phyloP scores from a whole-genome alignment of 306 rosid genomes.

The Ziziphus jujuba region DNA sequence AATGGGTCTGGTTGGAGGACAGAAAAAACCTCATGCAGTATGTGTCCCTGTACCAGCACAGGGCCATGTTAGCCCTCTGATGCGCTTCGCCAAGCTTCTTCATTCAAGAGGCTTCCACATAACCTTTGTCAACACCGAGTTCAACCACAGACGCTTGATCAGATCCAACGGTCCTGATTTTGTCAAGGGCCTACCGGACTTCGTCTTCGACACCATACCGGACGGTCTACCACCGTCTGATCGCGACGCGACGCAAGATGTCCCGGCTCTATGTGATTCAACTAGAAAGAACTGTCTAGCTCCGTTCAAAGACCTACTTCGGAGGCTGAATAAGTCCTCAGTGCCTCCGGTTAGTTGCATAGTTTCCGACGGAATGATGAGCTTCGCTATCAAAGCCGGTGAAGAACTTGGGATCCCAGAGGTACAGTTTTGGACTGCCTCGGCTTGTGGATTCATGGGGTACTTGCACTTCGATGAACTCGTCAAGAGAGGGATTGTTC shows the following conservation, averaged over 20 bases:
- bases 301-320: constrained; percentile 29
- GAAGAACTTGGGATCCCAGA: constrained; percentile 23
- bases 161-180: not conserved
- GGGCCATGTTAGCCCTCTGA: constrained; percentile 33
- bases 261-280: constrained; percentile 15
- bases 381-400: constrained; percentile 21
- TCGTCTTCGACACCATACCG: constrained; percentile 26
- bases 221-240: constrained; percentile 25
- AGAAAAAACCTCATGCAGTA: constrained; percentile 17
- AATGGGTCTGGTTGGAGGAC: not conserved
- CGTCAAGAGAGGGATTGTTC: constrained; percentile 25
- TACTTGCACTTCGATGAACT: constrained; percentile 18
- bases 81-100: constrained; percentile 19
- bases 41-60: constrained; percentile 24
- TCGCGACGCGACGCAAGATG: constrained; percentile 24
- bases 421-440: constrained; percentile 36
- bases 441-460: constrained; percentile 35
- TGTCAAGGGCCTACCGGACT: constrained; percentile 19
- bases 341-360: constrained; percentile 28
- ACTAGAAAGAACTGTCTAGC: constrained; percentile 15
- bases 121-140: constrained; percentile 28
- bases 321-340: constrained; percentile 10
- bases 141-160: constrained; percentile 13
- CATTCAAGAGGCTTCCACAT: constrained; percentile 22
- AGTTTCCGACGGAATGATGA: constrained; percentile 17